phyloP scores from a whole-genome alignment of 2,329 filamentous ascomycete species.

The Calonectria crousiana region DNA sequence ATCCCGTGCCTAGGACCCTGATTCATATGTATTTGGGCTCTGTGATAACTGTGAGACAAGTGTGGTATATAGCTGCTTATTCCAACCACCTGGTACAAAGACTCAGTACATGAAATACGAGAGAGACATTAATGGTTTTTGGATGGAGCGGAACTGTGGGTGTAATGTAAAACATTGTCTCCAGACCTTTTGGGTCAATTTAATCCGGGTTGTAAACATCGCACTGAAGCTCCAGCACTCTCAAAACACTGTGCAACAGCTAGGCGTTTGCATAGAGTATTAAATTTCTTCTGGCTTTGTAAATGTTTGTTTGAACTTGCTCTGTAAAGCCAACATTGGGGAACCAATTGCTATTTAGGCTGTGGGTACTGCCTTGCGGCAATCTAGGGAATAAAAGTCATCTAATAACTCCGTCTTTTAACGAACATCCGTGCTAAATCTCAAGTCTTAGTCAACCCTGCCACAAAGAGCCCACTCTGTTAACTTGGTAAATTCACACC shows the following conservation, averaged over 20 bases:
- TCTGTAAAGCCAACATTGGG: not conserved
- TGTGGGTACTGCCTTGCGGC: not conserved
- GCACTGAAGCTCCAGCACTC: not conserved
- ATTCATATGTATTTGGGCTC: not conserved
- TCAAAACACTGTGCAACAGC: too few species aligned
- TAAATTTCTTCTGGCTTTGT: not conserved
- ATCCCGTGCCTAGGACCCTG: too few species aligned
- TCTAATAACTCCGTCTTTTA: not conserved
- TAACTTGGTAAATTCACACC: not conserved
- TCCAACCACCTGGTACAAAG: not conserved
- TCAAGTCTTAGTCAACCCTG: not conserved
- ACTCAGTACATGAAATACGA: not conserved
- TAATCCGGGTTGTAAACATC: not conserved
- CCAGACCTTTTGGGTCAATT: not conserved
- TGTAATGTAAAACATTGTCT: not conserved
- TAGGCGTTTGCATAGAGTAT: not conserved
- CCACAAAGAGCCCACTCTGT: not conserved
- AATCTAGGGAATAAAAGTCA: not conserved
- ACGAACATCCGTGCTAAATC: not conserved
- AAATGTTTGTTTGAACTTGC: not conserved
- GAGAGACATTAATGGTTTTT: not conserved
- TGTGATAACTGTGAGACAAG: not conserved
- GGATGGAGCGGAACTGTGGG: not conserved
- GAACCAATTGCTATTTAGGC: not conserved
- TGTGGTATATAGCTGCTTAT: rapidly evolving